Conservation (phyloP, 164 flowering plant species). For the Annona cherimola region DNA sequence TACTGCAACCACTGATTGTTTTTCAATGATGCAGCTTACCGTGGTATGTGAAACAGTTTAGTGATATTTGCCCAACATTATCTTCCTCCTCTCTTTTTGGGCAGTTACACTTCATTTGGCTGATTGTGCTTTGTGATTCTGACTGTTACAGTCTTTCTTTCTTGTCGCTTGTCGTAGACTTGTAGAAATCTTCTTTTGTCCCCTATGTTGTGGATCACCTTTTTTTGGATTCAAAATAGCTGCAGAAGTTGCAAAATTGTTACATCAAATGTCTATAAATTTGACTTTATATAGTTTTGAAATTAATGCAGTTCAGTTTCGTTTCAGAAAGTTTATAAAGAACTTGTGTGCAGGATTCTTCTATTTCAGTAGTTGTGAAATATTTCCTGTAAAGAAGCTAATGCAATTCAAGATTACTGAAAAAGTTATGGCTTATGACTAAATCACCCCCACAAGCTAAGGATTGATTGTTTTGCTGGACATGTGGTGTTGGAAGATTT, state of each 20-base stretch:
- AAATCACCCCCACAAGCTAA: too few relatives aligned
- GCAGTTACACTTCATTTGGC: not conserved
- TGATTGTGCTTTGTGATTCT: not conserved
- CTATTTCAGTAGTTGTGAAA: too few relatives aligned
- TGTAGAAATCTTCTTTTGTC: not conserved
- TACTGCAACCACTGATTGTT: too few relatives aligned
- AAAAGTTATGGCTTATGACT: too few relatives aligned
- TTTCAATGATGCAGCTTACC: too few relatives aligned
- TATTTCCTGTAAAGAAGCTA: too few relatives aligned
- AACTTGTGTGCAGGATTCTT: too few relatives aligned
- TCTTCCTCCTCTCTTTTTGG: not conserved
- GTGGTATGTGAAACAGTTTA: not conserved
- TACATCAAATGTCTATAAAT: not conserved
- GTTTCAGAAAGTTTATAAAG: not conserved
- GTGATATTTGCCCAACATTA: not conserved
- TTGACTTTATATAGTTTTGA: not conserved
- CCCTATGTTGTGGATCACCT: not conserved
- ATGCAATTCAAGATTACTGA: too few relatives aligned
- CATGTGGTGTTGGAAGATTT: too few relatives aligned
- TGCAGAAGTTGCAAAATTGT: not conserved
- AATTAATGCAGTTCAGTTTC: not conserved
- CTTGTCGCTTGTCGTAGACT: not conserved
- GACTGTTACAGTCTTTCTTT: not conserved
- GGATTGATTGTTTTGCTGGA: too few relatives aligned
- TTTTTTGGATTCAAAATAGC: not conserved